Conservation (phyloP, 2,329 filamentous ascomycete species). For the Neoarthrinium moseri region DNA sequence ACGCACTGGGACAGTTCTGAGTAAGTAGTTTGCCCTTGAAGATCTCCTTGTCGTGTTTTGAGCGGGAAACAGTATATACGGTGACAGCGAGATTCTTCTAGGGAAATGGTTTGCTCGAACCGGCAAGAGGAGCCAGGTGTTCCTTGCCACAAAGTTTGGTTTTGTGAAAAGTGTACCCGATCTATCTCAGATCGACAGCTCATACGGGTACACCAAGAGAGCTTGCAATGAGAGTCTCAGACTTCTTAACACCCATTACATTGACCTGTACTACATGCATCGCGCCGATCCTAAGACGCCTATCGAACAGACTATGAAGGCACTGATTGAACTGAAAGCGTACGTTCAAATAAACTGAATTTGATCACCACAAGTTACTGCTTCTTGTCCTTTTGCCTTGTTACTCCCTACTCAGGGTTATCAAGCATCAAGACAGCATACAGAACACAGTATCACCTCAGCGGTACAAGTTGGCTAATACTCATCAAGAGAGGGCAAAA, state of each 20-base stretch:
- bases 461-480: background rate
- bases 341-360: conserved; percentile 11
- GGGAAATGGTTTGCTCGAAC: conserved; percentile 35
- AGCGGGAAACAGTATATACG: conserved; percentile 11
- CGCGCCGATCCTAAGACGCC: conserved; percentile 39
- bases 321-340: conserved; percentile 40
- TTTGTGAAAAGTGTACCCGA: no score
- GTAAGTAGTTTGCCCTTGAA: conserved; percentile 35
- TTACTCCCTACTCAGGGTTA: background rate
- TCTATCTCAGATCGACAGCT: background rate
- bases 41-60: background rate
- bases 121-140: conserved; percentile 41
- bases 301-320: conserved; percentile 47
- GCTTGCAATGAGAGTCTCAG: background rate
- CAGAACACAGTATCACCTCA: no score
- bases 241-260: background rate
- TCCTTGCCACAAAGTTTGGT: conserved; percentile 51
- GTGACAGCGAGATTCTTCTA: conserved; percentile 36
- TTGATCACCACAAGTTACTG: background rate
- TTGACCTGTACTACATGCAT: conserved; percentile 27
- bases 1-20: conserved; percentile 38
- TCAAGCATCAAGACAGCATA: background rate
- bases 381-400: background rate
- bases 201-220: background rate
- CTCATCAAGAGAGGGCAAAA: conserved; percentile 45